A percentile compares a stretch with the other conserved stretches of the same genome.
phyloP scores from a whole-genome alignment of 768 basidiomycete genomes.

The Boletus barrowsii region DNA sequence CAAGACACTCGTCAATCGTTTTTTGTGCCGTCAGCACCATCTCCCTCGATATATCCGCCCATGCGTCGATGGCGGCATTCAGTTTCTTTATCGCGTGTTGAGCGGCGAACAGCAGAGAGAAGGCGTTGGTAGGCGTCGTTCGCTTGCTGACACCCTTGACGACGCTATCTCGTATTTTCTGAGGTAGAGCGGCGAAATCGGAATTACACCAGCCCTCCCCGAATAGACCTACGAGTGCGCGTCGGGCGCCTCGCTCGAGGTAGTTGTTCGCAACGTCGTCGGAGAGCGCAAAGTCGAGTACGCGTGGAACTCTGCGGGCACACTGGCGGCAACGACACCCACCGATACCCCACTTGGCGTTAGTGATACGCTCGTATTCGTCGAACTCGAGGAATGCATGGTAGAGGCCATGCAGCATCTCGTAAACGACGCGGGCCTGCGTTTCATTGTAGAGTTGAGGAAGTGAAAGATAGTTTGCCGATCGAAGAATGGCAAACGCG shows the following conservation, averaged over 20 bases:
- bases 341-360: slow-evolving; percentile 76
- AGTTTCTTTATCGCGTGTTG: slow-evolving; percentile 59
- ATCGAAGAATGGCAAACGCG: slow-evolving; percentile 83
- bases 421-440: slow-evolving; percentile 77
- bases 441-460: slow-evolving; percentile 73
- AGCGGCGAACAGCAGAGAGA: slow-evolving; percentile 65
- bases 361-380: slow-evolving; percentile 74
- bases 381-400: slow-evolving; percentile 77
- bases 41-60: slow-evolving; percentile 41
- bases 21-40: slow-evolving; percentile 66
- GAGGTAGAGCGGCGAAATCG: slow-evolving; percentile 72
- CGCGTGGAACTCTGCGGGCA: slow-evolving; percentile 71
- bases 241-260: slow-evolving; percentile 68
- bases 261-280: slow-evolving; percentile 75
- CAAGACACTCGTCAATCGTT: slow-evolving; percentile 59
- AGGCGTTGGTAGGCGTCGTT: slow-evolving; percentile 64
- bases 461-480: slow-evolving; percentile 77
- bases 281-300: slow-evolving; percentile 75
- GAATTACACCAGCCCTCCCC: slow-evolving; percentile 85
- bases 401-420: slow-evolving; percentile 89
- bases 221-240: slow-evolving; percentile 78
- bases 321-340: slow-evolving; percentile 86
- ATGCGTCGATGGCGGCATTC: slow-evolving; percentile 53
- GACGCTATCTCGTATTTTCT: slow-evolving; percentile 61
- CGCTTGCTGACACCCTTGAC: slow-evolving; percentile 72